These are phyloP conservation scores for Colletotrichum godetiae DNA, from an alignment of 2,329 filamentous ascomycete species.

Conservation along the genomic window DNA sequence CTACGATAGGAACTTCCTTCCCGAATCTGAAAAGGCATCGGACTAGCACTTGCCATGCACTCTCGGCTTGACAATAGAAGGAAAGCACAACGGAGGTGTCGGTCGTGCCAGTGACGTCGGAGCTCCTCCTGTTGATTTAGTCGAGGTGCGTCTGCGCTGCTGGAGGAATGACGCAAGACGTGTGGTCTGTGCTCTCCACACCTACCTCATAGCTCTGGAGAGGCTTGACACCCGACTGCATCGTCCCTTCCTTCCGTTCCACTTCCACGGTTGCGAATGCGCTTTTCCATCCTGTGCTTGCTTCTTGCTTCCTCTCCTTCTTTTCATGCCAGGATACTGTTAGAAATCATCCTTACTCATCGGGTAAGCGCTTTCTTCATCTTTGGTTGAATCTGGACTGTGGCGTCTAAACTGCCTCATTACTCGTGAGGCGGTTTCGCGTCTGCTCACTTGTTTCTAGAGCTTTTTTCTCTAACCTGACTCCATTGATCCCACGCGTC, in stretches of 20 bases:
- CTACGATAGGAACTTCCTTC: too few relatives aligned
- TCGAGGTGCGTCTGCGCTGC: background rate
- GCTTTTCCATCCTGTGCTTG: too few relatives aligned
- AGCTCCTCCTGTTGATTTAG: background rate
- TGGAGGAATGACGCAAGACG: conserved; percentile 17
- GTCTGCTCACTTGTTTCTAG: background rate
- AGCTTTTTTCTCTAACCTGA: background rate
- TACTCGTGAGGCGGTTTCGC: background rate
- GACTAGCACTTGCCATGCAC: too few relatives aligned
- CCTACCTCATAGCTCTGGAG: background rate
- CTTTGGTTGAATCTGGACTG: background rate
- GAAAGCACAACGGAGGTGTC: background rate
- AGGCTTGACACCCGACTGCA: background rate
- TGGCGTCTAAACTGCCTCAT: background rate
- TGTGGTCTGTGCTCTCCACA: conserved; percentile 1
- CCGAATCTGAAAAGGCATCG: too few relatives aligned
- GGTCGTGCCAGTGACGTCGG: conserved; percentile 14
- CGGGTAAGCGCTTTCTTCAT: background rate
- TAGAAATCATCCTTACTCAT: background rate
- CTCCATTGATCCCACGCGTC: background rate
- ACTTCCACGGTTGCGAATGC: background rate
- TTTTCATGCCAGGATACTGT: background rate
- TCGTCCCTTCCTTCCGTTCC: background rate
- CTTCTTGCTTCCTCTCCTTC: too few relatives aligned
- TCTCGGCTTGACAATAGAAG: background rate